Conservation (phyloP, 768 basidiomycete species). For the Trametes punicea region DNA sequence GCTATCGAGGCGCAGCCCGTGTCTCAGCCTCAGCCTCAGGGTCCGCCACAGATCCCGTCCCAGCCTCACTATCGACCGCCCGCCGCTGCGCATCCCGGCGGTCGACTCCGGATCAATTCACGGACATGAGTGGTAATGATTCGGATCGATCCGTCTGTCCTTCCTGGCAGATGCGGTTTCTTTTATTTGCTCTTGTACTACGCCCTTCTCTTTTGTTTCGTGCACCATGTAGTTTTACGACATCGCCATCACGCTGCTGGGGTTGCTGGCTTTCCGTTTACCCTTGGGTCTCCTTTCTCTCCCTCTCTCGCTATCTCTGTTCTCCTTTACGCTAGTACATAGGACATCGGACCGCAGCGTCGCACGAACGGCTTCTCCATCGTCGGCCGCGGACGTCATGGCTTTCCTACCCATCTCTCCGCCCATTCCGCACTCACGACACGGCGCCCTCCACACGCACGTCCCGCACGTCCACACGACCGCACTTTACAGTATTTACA, state of each 20-base stretch:
- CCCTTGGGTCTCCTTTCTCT: not conserved
- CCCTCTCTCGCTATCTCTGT: not conserved
- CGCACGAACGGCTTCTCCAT: not conserved
- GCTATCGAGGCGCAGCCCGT: constrained; percentile 23
- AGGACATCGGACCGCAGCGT: constrained; percentile 7
- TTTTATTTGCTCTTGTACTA: not conserved
- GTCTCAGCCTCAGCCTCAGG: no score
- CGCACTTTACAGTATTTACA: constrained; percentile 8
- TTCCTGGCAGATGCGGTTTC: not conserved
- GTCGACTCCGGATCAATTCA: constrained; percentile 15
- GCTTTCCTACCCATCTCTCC: not conserved
- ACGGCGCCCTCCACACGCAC: not conserved
- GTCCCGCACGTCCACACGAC: not conserved
- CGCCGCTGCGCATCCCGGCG: not conserved
- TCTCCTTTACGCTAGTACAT: not conserved
- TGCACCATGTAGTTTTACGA: constrained; percentile 15
- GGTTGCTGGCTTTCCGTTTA: constrained; percentile 1
- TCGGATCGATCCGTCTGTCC: no score
- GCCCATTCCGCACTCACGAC: not conserved
- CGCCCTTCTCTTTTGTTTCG: not conserved
- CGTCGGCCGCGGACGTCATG: not conserved
- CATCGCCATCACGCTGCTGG: not conserved
- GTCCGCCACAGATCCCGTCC: not conserved
- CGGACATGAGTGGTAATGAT: constrained; percentile 21
- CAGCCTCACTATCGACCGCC: not conserved